Evolutionary conservation across 2,329 filamentous ascomycete genomes (phyloP).

Genomic region (Apiospora koreana): DNA sequence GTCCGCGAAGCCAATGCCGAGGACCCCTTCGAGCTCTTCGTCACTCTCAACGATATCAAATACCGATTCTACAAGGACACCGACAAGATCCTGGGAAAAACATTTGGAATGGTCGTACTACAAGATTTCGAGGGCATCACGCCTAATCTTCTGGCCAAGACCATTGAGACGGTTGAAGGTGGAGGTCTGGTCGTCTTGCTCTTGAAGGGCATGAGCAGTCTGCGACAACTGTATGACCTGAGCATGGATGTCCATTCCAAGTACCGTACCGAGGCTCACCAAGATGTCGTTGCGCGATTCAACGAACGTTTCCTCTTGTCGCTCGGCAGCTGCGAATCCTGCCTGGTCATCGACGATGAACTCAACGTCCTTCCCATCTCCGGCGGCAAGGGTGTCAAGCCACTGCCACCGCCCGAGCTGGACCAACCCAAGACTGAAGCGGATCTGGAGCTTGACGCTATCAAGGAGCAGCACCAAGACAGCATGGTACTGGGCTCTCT

Average conservation of each 20-base stretch:
- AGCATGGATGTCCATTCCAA: constrained; percentile 98
- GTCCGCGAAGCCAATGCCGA: constrained; percentile 89
- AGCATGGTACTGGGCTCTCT: constrained; percentile 84
- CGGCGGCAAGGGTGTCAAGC: constrained; percentile 85
- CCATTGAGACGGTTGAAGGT: constrained; percentile 96
- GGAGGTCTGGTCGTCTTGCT: constrained; percentile 88
- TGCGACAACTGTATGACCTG: constrained; percentile 95
- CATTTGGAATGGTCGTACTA: constrained; percentile 96
- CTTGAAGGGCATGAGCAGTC: constrained; percentile 92
- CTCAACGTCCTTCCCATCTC: constrained; percentile 97
- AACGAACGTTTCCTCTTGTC: constrained; percentile 97
- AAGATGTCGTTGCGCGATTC: constrained; percentile 92
- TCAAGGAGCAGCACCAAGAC: constrained; percentile 86
- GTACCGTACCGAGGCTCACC: constrained; percentile 94
- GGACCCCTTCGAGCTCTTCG: constrained; percentile 96
- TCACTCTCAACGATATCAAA: constrained; percentile 93
- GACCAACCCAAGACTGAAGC: constrained; percentile 73
- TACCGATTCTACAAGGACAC: constrained; percentile 99
- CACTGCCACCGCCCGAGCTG: constrained; percentile 73
- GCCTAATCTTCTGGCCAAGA: constrained; percentile 92
- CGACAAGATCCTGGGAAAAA: constrained; percentile 97
- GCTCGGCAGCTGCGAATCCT: constrained; percentile 90
- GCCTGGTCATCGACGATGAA: constrained; percentile 95
- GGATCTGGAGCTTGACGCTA: constrained; percentile 75
- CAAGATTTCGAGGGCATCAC: constrained; percentile 98